A percentile compares a stretch with the other conserved stretches of the same genome.
Conservation (phyloP, 1,284 basidiomycete species). For the Gomphus bonarii region DNA sequence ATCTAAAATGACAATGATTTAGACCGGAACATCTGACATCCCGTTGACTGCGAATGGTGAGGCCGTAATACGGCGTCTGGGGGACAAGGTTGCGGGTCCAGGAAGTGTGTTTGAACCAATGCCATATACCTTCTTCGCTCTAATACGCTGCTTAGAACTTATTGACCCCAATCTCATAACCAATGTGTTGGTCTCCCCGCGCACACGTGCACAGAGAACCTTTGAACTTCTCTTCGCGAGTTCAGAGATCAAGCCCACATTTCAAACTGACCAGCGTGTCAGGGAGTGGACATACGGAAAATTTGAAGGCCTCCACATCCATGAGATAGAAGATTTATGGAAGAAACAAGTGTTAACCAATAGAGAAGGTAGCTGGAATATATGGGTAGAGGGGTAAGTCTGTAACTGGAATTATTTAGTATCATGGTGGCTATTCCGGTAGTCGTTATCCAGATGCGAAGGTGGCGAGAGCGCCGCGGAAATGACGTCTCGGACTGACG, state of each 20-base stretch:
- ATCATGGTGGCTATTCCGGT: not conserved
- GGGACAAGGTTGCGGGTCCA: conserved; percentile 28
- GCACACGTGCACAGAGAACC: conserved; percentile 35
- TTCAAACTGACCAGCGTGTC: conserved; percentile 14
- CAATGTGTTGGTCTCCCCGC: conserved; percentile 35
- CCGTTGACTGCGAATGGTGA: conserved; percentile 38
- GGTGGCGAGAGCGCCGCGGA: conserved; percentile 16
- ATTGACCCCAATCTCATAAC: conserved; percentile 34
- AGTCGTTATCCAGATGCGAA: conserved; percentile 11
- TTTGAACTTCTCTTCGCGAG: conserved; percentile 28
- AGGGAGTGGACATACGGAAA: conserved; percentile 18
- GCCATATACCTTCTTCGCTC: not conserved
- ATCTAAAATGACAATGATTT: not conserved
- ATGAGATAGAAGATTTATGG: conserved; percentile 9
- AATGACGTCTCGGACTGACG: conserved; percentile 13
- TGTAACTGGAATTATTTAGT: not conserved
- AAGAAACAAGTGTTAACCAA: conserved; percentile 6
- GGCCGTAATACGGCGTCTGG: conserved; percentile 29
- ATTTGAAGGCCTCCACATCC: conserved; percentile 14
- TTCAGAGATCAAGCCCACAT: conserved; percentile 10
- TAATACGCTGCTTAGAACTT: conserved; percentile 23
- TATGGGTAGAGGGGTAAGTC: conserved; percentile 13
- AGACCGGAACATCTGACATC: conserved; percentile 41
- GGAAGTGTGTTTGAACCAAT: conserved; percentile 24
- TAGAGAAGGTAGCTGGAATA: conserved; percentile 14